Base-by-base conservation (phyloP, 2,329 filamentous ascomycete genomes). In the Dichotomopilus funicola region DNA sequence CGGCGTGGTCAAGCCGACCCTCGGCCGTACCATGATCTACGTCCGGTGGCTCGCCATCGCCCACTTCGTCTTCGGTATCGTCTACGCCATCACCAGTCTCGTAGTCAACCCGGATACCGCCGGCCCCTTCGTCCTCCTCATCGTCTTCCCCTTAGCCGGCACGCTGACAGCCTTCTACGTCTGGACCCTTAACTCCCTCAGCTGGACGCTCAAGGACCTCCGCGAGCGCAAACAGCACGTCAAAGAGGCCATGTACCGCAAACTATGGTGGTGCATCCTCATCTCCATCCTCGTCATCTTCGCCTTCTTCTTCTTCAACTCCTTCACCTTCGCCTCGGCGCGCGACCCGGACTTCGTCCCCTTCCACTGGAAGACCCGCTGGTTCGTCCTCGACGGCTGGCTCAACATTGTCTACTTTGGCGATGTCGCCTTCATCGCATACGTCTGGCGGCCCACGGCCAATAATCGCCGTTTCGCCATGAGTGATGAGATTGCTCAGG, bases 351-450 rank as follows among this genome's bases (percentile, higher is more conserved):
- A 95, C 70, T 99, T 95, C 70, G 90, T 96, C 4, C 94, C 94
- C 1, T 89, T 89, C 64, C 92, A 99, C 72, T 99, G 94, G 94
- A 92, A 96, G 74, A 91, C 89, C 4, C 79, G 94, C 58, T 99
- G 94, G 94, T 99, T 99, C 67, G 83, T 99, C 46, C 80, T 99
- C 19, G 94, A 99, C 67, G 94, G 94, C 54, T 99, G 94, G 94
- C 78, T 97, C 50, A 97, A 97, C 70, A 73, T 99, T 53, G 92
- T 99, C 12, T 99, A 97, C 73, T 83, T 99, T 61, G 89, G 88
- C 57, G 92, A 99, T 66, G 90, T 99, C 33, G 85, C 84, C 53
- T 96, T 92, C 72, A 82, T 99, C 62, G 91, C 94, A 27, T 99
- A 97, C 71, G 79, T 99, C 52, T 99, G 94, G 94, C 81, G 94